These are phyloP conservation scores for Dictyostelium intermedium DNA, from an alignment of 78 protist genomes.

Conservation along the genomic window DNA sequence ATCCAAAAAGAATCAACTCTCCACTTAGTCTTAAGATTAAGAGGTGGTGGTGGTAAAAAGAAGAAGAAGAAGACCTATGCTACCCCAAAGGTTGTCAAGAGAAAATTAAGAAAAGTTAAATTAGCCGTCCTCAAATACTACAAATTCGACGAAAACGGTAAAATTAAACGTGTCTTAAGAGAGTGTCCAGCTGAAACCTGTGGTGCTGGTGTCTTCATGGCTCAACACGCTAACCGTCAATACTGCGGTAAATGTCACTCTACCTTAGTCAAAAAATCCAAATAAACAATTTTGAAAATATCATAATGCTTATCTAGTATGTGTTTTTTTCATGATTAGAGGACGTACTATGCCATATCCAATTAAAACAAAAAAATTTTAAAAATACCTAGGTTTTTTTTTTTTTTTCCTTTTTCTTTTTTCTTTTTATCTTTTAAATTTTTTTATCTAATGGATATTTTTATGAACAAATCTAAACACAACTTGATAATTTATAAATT, in stretches of 20 bases:
- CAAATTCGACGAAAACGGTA: constrained; percentile 96
- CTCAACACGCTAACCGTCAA: constrained; percentile 95
- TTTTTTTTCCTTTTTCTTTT: not conserved
- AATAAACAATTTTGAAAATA: constrained; percentile 5
- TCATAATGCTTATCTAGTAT: not conserved
- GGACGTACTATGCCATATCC: constrained; percentile 1
- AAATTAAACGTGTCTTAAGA: constrained; percentile 89
- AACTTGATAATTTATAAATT: too few species aligned
- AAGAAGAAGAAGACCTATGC: constrained; percentile 98
- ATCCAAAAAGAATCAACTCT: constrained; percentile 99
- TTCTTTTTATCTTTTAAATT: not conserved
- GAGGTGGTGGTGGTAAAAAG: constrained; percentile 99
- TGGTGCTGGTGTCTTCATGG: constrained; percentile 99
- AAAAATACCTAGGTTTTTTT: not conserved
- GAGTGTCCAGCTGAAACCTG: constrained; percentile 94
- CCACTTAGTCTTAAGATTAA: constrained; percentile 96
- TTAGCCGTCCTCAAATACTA: constrained; percentile 97
- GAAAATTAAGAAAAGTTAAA: constrained; percentile 96
- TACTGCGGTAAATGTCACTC: constrained; percentile 98
- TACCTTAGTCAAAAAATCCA: constrained; percentile 83
- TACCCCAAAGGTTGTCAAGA: constrained; percentile 97
- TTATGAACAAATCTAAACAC: too few species aligned
- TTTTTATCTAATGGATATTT: too few species aligned
- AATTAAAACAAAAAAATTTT: not conserved
- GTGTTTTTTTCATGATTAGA: constrained; percentile 1